Percentiles rank a stretch among this genome's conserved stretches.
Conservation (phyloP, 768 basidiomycete genomes). For the Amylocystis lapponica region DNA sequence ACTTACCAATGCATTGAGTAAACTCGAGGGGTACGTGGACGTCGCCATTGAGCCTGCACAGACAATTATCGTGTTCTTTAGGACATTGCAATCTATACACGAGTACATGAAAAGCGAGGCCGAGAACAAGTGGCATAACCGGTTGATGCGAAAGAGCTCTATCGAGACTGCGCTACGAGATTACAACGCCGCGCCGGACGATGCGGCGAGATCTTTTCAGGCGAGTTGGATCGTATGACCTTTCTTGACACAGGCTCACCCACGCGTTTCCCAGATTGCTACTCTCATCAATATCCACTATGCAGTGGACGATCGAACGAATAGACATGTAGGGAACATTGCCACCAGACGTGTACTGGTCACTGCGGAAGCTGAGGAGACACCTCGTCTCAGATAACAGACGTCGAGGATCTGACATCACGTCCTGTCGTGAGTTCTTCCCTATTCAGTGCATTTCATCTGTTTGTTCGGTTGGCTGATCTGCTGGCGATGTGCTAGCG, state of each 20-base stretch:
- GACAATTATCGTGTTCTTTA: constrained; percentile 9
- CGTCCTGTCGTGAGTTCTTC: too few species aligned
- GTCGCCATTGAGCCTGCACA: not conserved
- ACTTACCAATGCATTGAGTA: constrained; percentile 33
- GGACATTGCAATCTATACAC: constrained; percentile 33
- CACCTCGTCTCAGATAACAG: too few species aligned
- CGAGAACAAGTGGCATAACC: constrained; percentile 35
- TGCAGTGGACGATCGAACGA: constrained; percentile 27
- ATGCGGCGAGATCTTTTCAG: constrained; percentile 44
- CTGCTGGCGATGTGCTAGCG: too few species aligned
- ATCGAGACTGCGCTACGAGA: constrained; percentile 36
- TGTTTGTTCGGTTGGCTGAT: too few species aligned
- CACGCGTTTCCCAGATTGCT: constrained; percentile 28
- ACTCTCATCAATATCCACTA: constrained; percentile 44
- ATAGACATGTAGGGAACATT: too few species aligned
- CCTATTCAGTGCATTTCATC: too few species aligned
- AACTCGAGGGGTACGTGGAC: constrained; percentile 34
- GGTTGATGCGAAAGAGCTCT: constrained; percentile 33
- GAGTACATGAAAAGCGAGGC: constrained; percentile 35
- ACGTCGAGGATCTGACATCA: too few species aligned
- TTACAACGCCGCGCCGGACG: constrained; percentile 32
- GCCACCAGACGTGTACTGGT: too few species aligned
- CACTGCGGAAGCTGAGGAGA: too few species aligned
- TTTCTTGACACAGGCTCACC: not conserved
- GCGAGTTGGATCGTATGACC: constrained; percentile 16